Evolutionary conservation across 2,329 filamentous ascomycete genomes (phyloP).

Genomic region (Phyllosticta citribraziliensis): DNA sequence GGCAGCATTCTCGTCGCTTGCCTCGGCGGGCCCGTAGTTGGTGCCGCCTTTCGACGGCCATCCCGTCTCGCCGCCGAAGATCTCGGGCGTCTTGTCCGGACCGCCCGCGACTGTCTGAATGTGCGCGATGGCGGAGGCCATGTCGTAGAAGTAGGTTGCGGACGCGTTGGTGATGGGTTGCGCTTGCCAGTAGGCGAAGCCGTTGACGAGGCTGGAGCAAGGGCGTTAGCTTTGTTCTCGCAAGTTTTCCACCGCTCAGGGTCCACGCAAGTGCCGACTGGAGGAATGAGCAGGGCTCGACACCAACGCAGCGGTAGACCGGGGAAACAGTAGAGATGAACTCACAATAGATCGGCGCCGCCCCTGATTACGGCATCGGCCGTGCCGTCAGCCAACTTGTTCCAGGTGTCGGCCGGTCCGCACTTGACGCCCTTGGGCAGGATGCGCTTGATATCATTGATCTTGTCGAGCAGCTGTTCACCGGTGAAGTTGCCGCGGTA

Average conservation of each 20-base stretch:
- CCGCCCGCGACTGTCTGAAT: conserved; percentile 51
- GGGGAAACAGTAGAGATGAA: not conserved
- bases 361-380: conserved; percentile 52
- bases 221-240: not conserved
- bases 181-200: conserved; percentile 65
- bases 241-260: not conserved
- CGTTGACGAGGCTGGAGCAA: conserved; percentile 49
- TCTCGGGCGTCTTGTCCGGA: conserved; percentile 43
- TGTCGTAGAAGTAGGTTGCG: conserved; percentile 56
- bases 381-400: conserved; percentile 59
- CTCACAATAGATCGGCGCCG: conserved; percentile 50
- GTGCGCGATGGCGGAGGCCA: conserved; percentile 52
- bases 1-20: conserved; percentile 48
- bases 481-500: conserved; percentile 61
- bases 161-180: conserved; percentile 48
- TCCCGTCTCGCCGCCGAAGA: conserved; percentile 61
- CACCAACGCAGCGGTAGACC: not conserved
- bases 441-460: conserved; percentile 49
- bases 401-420: conserved; percentile 64
- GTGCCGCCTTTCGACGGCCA: conserved; percentile 53
- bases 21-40: conserved; percentile 52
- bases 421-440: conserved; percentile 43
- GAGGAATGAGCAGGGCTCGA: not conserved
- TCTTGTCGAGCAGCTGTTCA: conserved; percentile 48
- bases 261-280: not conserved